Evolutionary conservation across 2,329 filamentous ascomycete genomes (phyloP), one percentile per base, ranked within the genome.

Genomic region (Monosporascus ibericus): DNA sequence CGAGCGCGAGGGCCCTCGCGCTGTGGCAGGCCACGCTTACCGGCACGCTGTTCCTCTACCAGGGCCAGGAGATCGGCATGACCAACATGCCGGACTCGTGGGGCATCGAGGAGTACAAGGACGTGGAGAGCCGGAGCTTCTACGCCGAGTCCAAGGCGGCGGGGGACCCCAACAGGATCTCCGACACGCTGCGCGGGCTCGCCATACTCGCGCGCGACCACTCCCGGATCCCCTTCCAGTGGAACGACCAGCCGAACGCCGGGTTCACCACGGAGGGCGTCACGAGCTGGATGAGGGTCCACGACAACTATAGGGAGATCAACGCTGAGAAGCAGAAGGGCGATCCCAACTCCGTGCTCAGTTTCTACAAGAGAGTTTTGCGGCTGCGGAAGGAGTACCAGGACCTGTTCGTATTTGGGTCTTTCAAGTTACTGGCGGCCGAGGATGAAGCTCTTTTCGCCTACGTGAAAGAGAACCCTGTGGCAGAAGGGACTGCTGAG

Each of bases 221-320:
- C 61, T 74, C 83, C 2, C 72, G 86, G 0, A 77, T 84, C 2
- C 86, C 86, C 0, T 81, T 89, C 64, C 84, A 86, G 49, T 90
- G 86, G 86, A 75, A 78, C 49, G 72, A 68, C 1, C 70, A 72
- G 0, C 68, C 75, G 0, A 76, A 86, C 55, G 81, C 81, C 0
- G 86, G 86, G 0, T 89, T 90, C 65, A 79, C 81, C 0, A 59
- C 62, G 15, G 57, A 52, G 0, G 57, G 52, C 0, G 63, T 63
- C 0, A 75, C 74, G 56, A 82, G 86, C 0, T 89, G 86, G 86
- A 88, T 88, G 81, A 74, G 80, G 2, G 77, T 84, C 1, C 83
- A 87, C 58, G 80, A 85, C 20, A 72, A 78, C 30, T 84, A 80
- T 59, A 59, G 59, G 2, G 62, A 69, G 2, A 73, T 84, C 61